phyloP scores from a whole-genome alignment of 169 alveolate species.

The Plasmodium gallinaceum region DNA sequence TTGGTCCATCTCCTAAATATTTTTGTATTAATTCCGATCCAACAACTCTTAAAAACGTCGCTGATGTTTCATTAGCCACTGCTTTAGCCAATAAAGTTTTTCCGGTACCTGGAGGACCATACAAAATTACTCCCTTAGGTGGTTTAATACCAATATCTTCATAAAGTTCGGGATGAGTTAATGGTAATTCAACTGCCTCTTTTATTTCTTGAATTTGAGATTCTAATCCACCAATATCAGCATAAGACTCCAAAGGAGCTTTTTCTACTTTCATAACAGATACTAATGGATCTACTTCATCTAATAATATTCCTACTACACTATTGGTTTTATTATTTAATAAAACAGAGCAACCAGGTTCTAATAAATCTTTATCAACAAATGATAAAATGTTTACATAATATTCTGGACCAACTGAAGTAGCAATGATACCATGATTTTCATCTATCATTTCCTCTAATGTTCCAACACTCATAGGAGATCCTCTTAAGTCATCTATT shows the following conservation, averaged over 20 bases:
- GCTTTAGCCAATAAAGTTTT: constrained; percentile 96
- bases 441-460: constrained; percentile 98
- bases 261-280: constrained; percentile 98
- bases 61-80: constrained; percentile 98
- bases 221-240: constrained; percentile 99
- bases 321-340: constrained; percentile 95
- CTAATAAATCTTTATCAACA: constrained; percentile 98
- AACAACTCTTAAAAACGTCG: constrained; percentile 98
- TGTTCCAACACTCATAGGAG: constrained; percentile 98
- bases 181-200: constrained; percentile 97
- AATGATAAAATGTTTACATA: constrained; percentile 97
- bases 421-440: constrained; percentile 98
- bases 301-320: constrained; percentile 98
- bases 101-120: constrained; percentile 97
- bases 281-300: constrained; percentile 98
- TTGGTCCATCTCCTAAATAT: constrained; percentile 99
- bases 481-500: constrained; percentile 97
- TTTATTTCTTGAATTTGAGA: constrained; percentile 96
- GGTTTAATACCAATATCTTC: constrained; percentile 99
- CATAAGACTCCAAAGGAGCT: constrained; percentile 99
- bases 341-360: constrained; percentile 98
- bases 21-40: constrained; percentile 99
- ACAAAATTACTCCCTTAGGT: constrained; percentile 94
- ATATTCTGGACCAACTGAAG: constrained; percentile 98
- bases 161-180: constrained; percentile 98